Evolutionary conservation across 2,329 filamentous ascomycete genomes (phyloP).

Genomic region (Lasiodiplodia sp.): DNA sequence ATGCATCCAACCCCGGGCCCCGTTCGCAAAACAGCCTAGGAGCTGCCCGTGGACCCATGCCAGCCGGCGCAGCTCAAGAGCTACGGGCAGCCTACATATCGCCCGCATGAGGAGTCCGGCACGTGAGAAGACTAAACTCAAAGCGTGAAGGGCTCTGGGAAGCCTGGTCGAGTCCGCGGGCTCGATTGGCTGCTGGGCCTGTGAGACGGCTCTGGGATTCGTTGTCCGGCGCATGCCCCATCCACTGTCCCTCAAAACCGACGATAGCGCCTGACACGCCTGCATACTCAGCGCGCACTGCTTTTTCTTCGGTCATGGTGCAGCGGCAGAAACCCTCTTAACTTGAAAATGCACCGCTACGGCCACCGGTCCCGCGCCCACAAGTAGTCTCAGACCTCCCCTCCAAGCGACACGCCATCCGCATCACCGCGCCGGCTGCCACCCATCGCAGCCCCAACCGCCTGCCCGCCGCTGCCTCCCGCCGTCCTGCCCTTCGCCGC

Average conservation of each 20-base stretch:
- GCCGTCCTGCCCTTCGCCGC: constrained; percentile 9
- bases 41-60: constrained; percentile 2
- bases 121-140: constrained; percentile 20
- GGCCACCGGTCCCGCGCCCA: constrained; percentile 17
- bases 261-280: constrained; percentile 34
- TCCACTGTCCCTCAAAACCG: constrained; percentile 28
- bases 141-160: neutral
- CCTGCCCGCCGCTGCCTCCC: neutral
- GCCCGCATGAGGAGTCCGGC: constrained; percentile 15
- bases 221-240: constrained; percentile 26
- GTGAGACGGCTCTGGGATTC: constrained; percentile 21
- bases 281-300: constrained; percentile 26
- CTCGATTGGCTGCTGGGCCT: constrained; percentile 1
- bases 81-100: neutral
- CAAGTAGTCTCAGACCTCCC: neutral
- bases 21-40: neutral
- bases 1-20: constrained; percentile 2
- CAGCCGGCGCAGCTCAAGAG: neutral
- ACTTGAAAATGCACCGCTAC: constrained; percentile 23
- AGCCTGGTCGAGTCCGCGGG: neutral
- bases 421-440: constrained; percentile 2
- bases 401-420: neutral
- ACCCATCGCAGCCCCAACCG: constrained; percentile 6
- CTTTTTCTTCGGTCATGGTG: constrained; percentile 29
- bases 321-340: constrained; percentile 12